Evolutionary conservation across 331 rosid species (phyloP).

Genomic region (Arachis monticola): DNA sequence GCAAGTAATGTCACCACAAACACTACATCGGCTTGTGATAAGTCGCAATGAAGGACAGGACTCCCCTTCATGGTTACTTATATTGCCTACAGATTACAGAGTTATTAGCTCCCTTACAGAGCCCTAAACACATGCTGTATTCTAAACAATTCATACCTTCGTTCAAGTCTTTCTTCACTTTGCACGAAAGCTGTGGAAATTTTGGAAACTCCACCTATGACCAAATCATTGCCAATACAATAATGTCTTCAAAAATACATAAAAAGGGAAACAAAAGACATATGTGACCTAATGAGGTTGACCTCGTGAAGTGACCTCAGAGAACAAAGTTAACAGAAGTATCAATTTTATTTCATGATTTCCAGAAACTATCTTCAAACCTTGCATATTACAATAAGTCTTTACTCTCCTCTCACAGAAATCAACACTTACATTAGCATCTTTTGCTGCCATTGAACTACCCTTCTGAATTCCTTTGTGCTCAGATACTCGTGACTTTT

Average conservation of each 20-base stretch:
- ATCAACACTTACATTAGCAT: slow-evolving; percentile 62
- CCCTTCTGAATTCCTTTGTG: slow-evolving; percentile 44
- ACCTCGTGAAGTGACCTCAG: background rate
- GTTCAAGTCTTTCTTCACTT: slow-evolving; percentile 45
- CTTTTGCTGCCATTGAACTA: slow-evolving; percentile 45
- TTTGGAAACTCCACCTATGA: slow-evolving; percentile 53
- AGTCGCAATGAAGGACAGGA: slow-evolving; percentile 36
- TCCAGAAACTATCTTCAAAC: slow-evolving; percentile 21
- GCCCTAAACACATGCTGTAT: slow-evolving; percentile 44
- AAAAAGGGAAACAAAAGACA: slow-evolving; percentile 23
- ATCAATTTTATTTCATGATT: slow-evolving; percentile 29
- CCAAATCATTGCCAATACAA: slow-evolving; percentile 38
- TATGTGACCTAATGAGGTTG: background rate
- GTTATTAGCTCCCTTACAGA: slow-evolving; percentile 54
- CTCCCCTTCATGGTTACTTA: slow-evolving; percentile 42
- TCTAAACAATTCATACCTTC: slow-evolving; percentile 59
- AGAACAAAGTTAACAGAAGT: slow-evolving; percentile 27
- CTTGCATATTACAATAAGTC: slow-evolving; percentile 30
- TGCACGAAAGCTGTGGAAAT: slow-evolving; percentile 45
- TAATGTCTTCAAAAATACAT: slow-evolving; percentile 18
- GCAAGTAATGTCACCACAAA: slow-evolving; percentile 45
- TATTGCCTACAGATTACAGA: slow-evolving; percentile 55
- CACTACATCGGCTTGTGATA: slow-evolving; percentile 41
- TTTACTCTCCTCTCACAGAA: slow-evolving; percentile 18
- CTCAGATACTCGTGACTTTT: slow-evolving; percentile 45